Percentiles rank a stretch among this genome's conserved stretches.
These are phyloP conservation scores for Chalciporus sp. DNA, from an alignment of 1,284 basidiomycete species.

Conservation along the genomic window DNA sequence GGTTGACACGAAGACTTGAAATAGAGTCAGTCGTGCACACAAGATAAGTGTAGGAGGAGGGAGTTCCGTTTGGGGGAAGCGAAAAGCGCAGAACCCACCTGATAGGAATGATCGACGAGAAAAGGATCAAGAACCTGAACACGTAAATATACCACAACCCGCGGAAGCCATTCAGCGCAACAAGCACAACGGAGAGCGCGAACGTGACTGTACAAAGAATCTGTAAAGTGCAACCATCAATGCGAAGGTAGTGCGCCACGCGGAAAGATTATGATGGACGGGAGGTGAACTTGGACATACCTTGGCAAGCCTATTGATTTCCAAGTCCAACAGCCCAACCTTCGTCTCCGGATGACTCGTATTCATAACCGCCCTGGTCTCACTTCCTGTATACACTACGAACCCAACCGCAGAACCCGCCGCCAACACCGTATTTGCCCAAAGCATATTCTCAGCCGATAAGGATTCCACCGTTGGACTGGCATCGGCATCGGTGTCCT, in stretches of 20 bases:
- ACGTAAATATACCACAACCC: slow-evolving; percentile 97
- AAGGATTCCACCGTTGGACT: slow-evolving; percentile 75
- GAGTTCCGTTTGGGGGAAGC: neutral
- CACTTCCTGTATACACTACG: slow-evolving; percentile 92
- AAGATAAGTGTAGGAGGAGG: neutral
- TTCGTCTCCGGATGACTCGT: slow-evolving; percentile 97
- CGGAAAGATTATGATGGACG: too few species aligned
- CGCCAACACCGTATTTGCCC: slow-evolving; percentile 97
- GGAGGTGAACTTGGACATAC: slow-evolving; percentile 41
- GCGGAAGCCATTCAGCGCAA: slow-evolving; percentile 95
- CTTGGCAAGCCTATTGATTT: slow-evolving; percentile 96
- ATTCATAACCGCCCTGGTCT: slow-evolving; percentile 99
- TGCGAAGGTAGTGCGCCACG: neutral
- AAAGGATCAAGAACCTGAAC: slow-evolving; percentile 95
- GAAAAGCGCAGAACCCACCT: slow-evolving; percentile 57
- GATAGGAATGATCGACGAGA: slow-evolving; percentile 99
- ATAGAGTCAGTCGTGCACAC: slow-evolving; percentile 1
- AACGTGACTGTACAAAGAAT: slow-evolving; percentile 96
- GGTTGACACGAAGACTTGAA: slow-evolving; percentile 89
- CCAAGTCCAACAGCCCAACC: slow-evolving; percentile 88
- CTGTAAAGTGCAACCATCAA: slow-evolving; percentile 41
- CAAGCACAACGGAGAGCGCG: slow-evolving; percentile 86
- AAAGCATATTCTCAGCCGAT: slow-evolving; percentile 92
- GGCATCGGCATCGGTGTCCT: neutral
- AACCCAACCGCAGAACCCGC: slow-evolving; percentile 93